Percentiles rank a stretch among this genome's conserved stretches.
These are phyloP conservation scores for Fraxinus anomala DNA, from an alignment of 257 asterid genomes.

Conservation along the genomic window DNA sequence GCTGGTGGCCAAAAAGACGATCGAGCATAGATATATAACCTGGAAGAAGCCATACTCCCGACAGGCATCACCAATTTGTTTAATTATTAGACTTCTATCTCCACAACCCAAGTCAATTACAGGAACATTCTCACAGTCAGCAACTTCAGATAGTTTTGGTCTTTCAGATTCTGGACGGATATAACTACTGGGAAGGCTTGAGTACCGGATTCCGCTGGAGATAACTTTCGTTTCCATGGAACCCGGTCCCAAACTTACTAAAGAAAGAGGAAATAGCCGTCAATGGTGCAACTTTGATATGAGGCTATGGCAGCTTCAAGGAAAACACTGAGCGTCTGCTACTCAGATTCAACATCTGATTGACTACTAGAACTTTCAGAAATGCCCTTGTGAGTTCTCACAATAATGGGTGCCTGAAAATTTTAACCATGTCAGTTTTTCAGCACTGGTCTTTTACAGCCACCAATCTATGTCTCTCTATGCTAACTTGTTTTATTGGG, in stretches of 20 bases:
- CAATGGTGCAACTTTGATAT: background rate
- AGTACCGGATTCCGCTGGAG: conserved; percentile 26
- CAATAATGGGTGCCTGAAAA: conserved; percentile 25
- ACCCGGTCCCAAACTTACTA: background rate
- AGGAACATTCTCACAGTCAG: conserved; percentile 29
- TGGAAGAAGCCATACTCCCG: conserved; percentile 35
- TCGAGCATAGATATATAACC: conserved; percentile 11
- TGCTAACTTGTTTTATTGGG: background rate
- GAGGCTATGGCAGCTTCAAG: background rate
- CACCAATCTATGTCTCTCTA: background rate
- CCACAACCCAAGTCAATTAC: conserved; percentile 31
- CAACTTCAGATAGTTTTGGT: conserved; percentile 33
- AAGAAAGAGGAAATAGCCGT: no score
- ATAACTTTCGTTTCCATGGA: conserved; percentile 30
- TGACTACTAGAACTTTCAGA: conserved; percentile 21
- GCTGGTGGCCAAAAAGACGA: background rate
- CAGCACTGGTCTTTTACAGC: background rate
- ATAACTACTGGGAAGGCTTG: conserved; percentile 30
- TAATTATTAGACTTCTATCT: conserved; percentile 21
- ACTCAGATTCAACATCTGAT: conserved; percentile 11
- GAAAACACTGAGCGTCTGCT: background rate
- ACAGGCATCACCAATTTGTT: conserved; percentile 31
- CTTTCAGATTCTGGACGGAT: conserved; percentile 40
- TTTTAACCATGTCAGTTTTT: conserved; percentile 2
- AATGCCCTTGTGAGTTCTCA: conserved; percentile 11